Conservation (phyloP, 139 green algal genomes). For the Chlamydomonas sphaeroides region DNA sequence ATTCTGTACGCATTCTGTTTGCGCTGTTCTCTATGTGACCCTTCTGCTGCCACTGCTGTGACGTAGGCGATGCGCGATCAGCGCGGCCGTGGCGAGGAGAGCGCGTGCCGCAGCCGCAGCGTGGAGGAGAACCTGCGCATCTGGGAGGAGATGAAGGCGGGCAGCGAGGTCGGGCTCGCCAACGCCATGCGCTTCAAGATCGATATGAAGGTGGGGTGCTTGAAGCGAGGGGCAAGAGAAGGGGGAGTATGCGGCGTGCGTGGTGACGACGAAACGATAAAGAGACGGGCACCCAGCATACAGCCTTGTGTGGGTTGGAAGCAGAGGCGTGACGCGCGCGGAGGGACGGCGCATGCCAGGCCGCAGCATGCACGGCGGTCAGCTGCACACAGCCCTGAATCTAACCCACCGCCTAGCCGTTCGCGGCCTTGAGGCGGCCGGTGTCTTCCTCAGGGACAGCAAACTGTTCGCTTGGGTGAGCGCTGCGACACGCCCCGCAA, state of each 20-base stretch:
- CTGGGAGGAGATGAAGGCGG: conserved; percentile 94
- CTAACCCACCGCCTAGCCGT: conserved; percentile 14
- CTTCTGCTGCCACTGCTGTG: too few relatives aligned
- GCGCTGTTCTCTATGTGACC: too few relatives aligned
- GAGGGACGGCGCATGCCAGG: too few relatives aligned
- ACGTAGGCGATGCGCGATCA: conserved; percentile 66
- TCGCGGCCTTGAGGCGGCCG: conserved; percentile 12
- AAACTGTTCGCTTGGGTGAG: conserved; percentile 46
- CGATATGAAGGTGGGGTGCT: conserved; percentile 87
- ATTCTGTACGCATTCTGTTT: too few relatives aligned
- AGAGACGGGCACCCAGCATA: too few relatives aligned
- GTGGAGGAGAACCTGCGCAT: conserved; percentile 89
- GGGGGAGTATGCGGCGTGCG: too few relatives aligned
- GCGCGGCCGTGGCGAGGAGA: conserved; percentile 87
- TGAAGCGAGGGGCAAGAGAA: too few relatives aligned
- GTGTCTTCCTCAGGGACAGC: conserved; percentile 42
- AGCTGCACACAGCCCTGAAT: not conserved
- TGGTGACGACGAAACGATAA: too few relatives aligned
- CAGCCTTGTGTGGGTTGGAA: not conserved
- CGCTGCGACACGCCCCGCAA: conserved; percentile 6
- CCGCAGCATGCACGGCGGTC: too few relatives aligned
- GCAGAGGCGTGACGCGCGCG: not conserved
- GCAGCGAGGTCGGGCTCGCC: conserved; percentile 70
- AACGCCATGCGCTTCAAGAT: conserved; percentile 95
- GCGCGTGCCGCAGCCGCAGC: conserved; percentile 64